Evolutionary conservation across 345 rosid genomes (phyloP).

Genomic region (Salix viminalis): DNA sequence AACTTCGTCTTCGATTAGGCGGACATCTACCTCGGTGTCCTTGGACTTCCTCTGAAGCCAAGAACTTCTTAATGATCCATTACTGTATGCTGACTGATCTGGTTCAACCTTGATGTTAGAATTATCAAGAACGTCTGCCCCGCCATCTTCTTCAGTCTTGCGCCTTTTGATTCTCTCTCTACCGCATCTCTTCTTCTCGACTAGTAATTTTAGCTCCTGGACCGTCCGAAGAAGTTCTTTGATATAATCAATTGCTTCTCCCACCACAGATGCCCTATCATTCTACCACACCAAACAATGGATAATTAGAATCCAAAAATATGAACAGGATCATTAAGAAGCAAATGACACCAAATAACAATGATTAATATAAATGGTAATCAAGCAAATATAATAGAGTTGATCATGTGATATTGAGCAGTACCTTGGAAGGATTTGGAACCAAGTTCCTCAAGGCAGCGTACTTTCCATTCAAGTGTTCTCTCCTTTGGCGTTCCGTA

Average conservation of each 20-base stretch:
- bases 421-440: conserved; percentile 74
- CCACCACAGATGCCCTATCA: conserved; percentile 82
- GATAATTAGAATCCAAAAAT: background rate
- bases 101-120: conserved; percentile 37
- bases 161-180: conserved; percentile 46
- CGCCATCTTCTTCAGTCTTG: conserved; percentile 37
- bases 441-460: conserved; percentile 51
- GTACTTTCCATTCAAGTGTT: conserved; percentile 54
- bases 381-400: background rate
- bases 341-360: background rate
- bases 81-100: conserved; percentile 42
- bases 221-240: conserved; percentile 66
- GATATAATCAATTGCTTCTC: conserved; percentile 73
- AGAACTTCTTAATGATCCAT: conserved; percentile 59
- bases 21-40: conserved; percentile 80
- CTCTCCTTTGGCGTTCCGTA: conserved; percentile 66
- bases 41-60: conserved; percentile 89
- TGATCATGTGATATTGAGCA: background rate
- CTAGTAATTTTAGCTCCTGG: conserved; percentile 67
- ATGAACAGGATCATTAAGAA: background rate
- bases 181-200: conserved; percentile 65
- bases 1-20: conserved; percentile 77
- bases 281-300: conserved; percentile 28
- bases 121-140: conserved; percentile 39
- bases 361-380: background rate